Evolutionary conservation across 805 yeast species (phyloP), one percentile per base, ranked within the genome.

Genomic region (Jamesozyma hellenica): DNA sequence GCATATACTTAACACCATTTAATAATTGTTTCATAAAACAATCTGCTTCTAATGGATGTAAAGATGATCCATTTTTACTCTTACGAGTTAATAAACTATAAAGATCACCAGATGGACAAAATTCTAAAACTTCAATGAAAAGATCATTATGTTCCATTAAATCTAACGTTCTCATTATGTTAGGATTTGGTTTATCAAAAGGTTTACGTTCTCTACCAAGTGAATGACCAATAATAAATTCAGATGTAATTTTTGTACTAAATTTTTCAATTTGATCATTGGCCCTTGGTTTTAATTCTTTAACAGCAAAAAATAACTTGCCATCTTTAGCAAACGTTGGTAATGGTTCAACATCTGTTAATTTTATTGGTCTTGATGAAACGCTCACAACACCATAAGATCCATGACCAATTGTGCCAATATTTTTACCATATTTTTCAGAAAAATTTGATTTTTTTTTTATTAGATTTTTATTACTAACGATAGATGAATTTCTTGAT

Each of bases 201-300:
- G 32, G 30, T 15, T 40, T 38, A 28, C 41, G 41, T 9, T 42
- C 36, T 32, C 51, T 42, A 40, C 84, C 79, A 48, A 88, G 65
- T 1, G 94, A 79, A 25, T 90, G 79, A 1, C 92, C 79, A 38
- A 88, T 81, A 58, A 90, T 82, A 58, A 87, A 88, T 58, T 87
- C 96, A 4, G 94, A 80, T 1, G 94, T 77, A 34, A 85, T 74
- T 35, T 95, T 70, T 41, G 95, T 95, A 49, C 88, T 71, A 32
- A 90, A 94, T 59, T 90, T 96, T 50, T 95, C 75, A 56, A 83
- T 87, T 2, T 94, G 94, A 57, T 86, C 88, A 48, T 83, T 95
- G 50, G 79, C 79, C 55, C 82, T 82, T 19, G 58, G 57, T 61
- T 80, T 85, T 82, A 90, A 81, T 60, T 92, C 96, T 79, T 90